These are phyloP conservation scores for Phoma sp. DNA, from an alignment of 2,329 filamentous ascomycete genomes.

Conservation along the genomic window DNA sequence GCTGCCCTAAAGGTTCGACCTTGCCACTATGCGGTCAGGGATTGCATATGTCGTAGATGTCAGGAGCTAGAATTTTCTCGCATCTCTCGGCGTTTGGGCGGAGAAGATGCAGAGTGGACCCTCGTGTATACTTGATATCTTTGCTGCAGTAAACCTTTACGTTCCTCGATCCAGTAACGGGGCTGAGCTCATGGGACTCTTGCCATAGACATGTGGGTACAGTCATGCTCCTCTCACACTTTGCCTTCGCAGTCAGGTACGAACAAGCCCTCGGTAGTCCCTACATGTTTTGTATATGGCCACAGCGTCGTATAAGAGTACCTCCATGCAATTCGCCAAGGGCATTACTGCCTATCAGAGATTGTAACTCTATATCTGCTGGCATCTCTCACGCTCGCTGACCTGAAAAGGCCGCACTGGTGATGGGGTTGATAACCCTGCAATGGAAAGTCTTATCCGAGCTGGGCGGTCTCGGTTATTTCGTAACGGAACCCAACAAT, in stretches of 20 bases:
- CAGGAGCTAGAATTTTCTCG: neutral
- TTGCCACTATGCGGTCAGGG: too few relatives aligned
- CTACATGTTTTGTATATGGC: constrained; percentile 28
- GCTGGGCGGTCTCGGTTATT: constrained; percentile 13
- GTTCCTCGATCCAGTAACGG: neutral
- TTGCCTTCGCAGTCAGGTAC: constrained; percentile 9
- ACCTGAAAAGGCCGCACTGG: constrained; percentile 36
- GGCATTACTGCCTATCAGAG: constrained; percentile 36
- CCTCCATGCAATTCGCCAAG: constrained; percentile 35
- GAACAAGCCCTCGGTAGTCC: constrained; percentile 19
- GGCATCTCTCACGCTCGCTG: constrained; percentile 35
- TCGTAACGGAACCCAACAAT: neutral
- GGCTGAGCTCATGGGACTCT: neutral
- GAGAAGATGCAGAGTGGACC: neutral
- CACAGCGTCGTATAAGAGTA: constrained; percentile 23
- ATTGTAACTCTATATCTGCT: constrained; percentile 31
- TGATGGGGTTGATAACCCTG: constrained; percentile 34
- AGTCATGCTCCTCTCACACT: neutral
- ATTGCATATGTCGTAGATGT: neutral
- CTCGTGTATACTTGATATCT: too few relatives aligned
- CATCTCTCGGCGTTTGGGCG: neutral
- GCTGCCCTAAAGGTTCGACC: too few relatives aligned
- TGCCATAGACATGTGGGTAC: neutral
- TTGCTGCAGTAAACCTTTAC: neutral
- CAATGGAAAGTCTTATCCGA: constrained; percentile 23